Evolutionary conservation across 1,284 basidiomycete species (phyloP), one percentile per base, ranked within the genome.

Genomic region (Ceratobasidium sp.): DNA sequence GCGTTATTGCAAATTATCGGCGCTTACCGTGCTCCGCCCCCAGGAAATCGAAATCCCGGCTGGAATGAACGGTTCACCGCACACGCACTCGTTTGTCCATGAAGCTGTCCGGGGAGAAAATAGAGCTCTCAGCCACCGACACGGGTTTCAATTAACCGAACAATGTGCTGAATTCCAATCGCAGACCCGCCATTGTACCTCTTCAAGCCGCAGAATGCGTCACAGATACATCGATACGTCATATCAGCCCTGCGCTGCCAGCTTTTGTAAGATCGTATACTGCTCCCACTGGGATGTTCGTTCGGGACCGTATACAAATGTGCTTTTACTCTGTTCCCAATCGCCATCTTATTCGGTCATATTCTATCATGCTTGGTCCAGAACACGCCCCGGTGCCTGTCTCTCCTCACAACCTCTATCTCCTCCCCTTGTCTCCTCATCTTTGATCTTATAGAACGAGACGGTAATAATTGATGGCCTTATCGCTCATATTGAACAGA

Each of bases 1-100:
- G 54, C 41, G 19, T 43, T 22, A 71, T 71, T 71, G 68, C 54
- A 71, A 71, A 71, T 69, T 48, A 39, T 34, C 54, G 56, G 68
- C 68, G 68, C 68, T 71, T 71, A 37, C 43, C 43, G n/a, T 29
- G 31, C 37, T 13, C 53, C 39, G 49, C 64, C 46, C 16, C 24
- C 39, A 56, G 22, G 22, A 56, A n/a, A 16, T 58, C 19, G 66
- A 54, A 54, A 56, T 46, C 16, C 39, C 39, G 37, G 34, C 24
- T 27, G 48, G 64, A 66, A 54, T 66, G 64, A 39, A 43, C 24
- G 48, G 22, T 31, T 22, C 63, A 65, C 14, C 63, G 63, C 63
- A 65, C 34, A 19, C 49, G 48, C 49, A 53, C 46, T 53, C 34
- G 64, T 51, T 66, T 66, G 48, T 53, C 31, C 31, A 27, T 39